Conservation (phyloP, 495 filamentous ascomycete genomes). For the Xylaria venustula region DNA sequence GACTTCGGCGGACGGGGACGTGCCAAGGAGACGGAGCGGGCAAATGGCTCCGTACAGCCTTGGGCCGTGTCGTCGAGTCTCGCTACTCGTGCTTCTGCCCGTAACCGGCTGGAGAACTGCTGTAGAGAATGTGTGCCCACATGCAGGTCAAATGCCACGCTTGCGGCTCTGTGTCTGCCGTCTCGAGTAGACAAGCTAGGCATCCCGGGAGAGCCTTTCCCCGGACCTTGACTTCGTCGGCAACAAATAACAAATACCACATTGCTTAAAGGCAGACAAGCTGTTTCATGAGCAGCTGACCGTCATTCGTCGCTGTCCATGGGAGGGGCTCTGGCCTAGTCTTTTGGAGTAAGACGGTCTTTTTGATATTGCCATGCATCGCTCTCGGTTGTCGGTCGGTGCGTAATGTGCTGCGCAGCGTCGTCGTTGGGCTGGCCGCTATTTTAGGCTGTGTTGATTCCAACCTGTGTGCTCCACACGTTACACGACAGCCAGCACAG, state of each 20-base stretch:
- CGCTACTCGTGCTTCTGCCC: neutral
- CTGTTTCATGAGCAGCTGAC: neutral
- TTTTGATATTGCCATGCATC: constrained; percentile 10
- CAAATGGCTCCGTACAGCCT: neutral
- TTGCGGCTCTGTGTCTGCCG: neutral
- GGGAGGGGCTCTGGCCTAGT: neutral
- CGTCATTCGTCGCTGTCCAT: neutral
- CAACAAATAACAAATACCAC: no score
- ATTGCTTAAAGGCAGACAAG: neutral
- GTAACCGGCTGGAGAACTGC: neutral
- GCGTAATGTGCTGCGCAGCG: neutral
- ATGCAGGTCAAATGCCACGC: neutral
- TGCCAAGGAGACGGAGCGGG: neutral
- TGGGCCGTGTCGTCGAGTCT: neutral
- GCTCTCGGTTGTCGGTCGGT: neutral
- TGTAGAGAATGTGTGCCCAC: neutral
- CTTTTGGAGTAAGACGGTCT: constrained; percentile 10
- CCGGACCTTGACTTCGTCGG: no score
- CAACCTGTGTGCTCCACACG: constrained; percentile 3
- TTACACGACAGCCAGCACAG: constrained; percentile 6
- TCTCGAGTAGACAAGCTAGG: no score
- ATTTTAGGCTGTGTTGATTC: constrained; percentile 12
- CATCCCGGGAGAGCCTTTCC: no score
- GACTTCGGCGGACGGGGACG: neutral
- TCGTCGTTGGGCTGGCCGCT: neutral